Conservation (phyloP, 73 alveolate species). For the Symbiodinium natans region DNA sequence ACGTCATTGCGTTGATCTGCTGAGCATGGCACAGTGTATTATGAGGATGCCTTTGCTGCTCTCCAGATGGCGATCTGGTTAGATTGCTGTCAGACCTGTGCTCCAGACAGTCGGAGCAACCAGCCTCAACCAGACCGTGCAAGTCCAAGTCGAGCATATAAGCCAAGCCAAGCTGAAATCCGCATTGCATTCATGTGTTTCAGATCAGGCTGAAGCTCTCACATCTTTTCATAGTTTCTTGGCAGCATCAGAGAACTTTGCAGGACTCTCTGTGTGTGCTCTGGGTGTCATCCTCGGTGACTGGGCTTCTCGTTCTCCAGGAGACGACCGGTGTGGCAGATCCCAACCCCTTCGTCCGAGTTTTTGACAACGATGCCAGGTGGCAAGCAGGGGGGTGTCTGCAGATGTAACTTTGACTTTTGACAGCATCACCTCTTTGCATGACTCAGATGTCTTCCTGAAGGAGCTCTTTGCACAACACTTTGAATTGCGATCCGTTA, state of each 20-base stretch:
- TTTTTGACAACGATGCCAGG: constrained; percentile 11
- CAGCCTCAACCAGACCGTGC: not conserved
- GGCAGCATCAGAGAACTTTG: not conserved
- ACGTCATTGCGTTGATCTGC: too few relatives aligned
- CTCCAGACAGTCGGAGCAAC: constrained; percentile 14
- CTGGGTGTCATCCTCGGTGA: not conserved
- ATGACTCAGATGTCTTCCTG: too few relatives aligned
- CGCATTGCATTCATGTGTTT: too few relatives aligned
- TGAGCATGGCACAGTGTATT: not conserved
- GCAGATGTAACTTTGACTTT: not conserved
- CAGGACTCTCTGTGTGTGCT: not conserved
- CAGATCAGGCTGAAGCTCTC: not conserved
- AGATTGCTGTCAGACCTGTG: constrained; percentile 60
- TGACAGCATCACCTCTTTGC: too few relatives aligned
- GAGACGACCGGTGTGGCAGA: constrained; percentile 85
- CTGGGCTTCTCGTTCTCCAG: not conserved
- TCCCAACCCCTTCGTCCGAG: constrained; percentile 42
- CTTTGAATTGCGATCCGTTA: constrained; percentile 23
- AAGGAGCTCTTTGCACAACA: constrained; percentile 10
- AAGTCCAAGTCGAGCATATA: too few relatives aligned
- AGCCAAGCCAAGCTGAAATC: not conserved
- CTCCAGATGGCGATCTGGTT: constrained; percentile 70
- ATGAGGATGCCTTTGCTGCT: constrained; percentile 66
- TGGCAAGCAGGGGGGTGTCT: not conserved
- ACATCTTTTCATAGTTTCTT: not conserved